Evolutionary conservation across 2,329 filamentous ascomycete species (phyloP).

Genomic region (Microdochium nivale): DNA sequence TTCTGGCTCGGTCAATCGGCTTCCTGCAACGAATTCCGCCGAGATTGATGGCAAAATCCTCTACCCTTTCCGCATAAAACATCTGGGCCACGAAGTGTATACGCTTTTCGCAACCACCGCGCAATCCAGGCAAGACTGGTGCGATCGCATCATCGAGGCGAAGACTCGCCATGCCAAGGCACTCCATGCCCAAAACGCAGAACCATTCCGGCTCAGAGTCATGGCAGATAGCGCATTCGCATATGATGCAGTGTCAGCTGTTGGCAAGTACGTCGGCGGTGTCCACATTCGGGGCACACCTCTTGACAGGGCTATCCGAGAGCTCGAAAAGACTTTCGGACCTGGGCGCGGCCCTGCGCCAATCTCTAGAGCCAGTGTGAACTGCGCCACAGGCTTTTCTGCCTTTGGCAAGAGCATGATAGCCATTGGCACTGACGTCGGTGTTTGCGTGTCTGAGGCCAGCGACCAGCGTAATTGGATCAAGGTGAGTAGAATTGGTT

Average conservation of each 20-base stretch:
- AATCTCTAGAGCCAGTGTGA: conserved; percentile 78
- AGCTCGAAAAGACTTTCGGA: conserved; percentile 74
- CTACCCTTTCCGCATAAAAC: conserved; percentile 93
- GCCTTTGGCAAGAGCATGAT: conserved; percentile 79
- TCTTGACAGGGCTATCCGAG: conserved; percentile 79
- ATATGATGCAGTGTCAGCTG: conserved; percentile 56
- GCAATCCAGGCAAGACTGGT: conserved; percentile 78
- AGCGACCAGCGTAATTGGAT: conserved; percentile 87
- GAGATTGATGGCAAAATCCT: conserved; percentile 76
- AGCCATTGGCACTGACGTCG: conserved; percentile 90
- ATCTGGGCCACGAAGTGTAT: conserved; percentile 88
- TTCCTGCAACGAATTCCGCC: conserved; percentile 38
- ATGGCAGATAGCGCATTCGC: conserved; percentile 89
- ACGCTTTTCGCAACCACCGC: conserved; percentile 77
- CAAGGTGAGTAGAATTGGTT: too few relatives aligned
- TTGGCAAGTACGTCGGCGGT: conserved; percentile 47
- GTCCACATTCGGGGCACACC: conserved; percentile 86
- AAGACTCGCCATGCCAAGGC: conserved; percentile 90
- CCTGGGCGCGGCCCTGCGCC: conserved; percentile 61
- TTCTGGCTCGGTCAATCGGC: conserved; percentile 34
- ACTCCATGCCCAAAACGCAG: conserved; percentile 83
- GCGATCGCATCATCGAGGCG: conserved; percentile 84
- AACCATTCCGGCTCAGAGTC: conserved; percentile 86
- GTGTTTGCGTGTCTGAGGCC: conserved; percentile 82
- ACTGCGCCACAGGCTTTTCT: conserved; percentile 87